Conservation (phyloP, 2,329 filamentous ascomycete species). For the Cephalotrichum gorgonifer region DNA sequence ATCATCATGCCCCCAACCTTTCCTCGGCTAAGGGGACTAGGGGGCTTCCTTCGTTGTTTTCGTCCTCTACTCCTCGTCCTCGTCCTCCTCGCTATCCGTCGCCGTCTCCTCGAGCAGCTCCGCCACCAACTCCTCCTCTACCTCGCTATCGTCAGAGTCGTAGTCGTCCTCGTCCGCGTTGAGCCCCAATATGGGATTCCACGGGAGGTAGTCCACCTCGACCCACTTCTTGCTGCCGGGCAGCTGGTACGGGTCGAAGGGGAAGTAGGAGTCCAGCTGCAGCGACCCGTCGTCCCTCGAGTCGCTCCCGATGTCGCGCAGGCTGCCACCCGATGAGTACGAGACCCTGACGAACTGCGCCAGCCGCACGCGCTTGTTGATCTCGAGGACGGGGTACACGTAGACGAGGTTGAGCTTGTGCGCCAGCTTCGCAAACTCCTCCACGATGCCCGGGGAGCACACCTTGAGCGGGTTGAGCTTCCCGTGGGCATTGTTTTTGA, state of each 20-base stretch:
- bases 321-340: constrained; percentile 42
- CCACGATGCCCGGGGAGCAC: constrained; percentile 80
- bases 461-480: constrained; percentile 92
- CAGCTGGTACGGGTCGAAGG: constrained; percentile 92
- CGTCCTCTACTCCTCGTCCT: constrained; percentile 13
- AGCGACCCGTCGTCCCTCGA: constrained; percentile 59
- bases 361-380: constrained; percentile 81
- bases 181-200: constrained; percentile 64
- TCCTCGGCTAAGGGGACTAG: too few species aligned
- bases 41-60: too few species aligned
- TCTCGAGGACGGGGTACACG: constrained; percentile 77
- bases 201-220: constrained; percentile 71
- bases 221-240: constrained; percentile 83
- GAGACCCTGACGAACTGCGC: constrained; percentile 55
- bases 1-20: too few species aligned
- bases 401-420: constrained; percentile 83
- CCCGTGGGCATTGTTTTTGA: constrained; percentile 72
- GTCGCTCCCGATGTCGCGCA: constrained; percentile 29
- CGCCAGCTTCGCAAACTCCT: constrained; percentile 82
- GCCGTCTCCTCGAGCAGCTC: constrained; percentile 37
- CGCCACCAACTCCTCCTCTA: constrained; percentile 33
- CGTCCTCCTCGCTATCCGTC: constrained; percentile 35
- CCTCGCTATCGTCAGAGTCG: constrained; percentile 42
- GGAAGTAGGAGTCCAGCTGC: constrained; percentile 89
- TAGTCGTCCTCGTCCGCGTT: constrained; percentile 43